Evolutionary conservation across 169 alveolate species (phyloP).

Genomic region (Cryptosporidium viatorum): DNA sequence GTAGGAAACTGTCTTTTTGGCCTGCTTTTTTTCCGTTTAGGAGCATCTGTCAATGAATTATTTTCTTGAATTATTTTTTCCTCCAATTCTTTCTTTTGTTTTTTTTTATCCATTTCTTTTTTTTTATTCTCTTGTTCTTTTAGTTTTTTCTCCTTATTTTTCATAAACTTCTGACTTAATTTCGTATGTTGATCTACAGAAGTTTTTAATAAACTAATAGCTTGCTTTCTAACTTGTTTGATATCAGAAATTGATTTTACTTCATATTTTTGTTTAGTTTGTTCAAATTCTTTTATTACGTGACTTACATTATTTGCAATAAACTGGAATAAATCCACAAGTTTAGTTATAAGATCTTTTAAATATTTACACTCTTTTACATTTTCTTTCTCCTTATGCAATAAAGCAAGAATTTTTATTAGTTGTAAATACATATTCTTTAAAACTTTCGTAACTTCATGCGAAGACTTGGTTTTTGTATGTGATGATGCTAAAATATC

Average conservation of each 20-base stretch:
- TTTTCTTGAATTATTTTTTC: not conserved
- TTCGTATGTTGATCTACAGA: not conserved
- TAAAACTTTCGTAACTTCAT: not conserved
- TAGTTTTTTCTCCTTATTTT: not conserved
- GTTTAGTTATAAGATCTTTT: not conserved
- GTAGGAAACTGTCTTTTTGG: too few species aligned
- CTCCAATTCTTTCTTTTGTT: not conserved
- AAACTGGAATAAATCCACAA: not conserved
- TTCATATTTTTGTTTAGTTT: not conserved
- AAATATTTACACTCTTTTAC: not conserved
- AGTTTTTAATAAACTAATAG: not conserved
- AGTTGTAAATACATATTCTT: not conserved
- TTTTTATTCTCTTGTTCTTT: not conserved
- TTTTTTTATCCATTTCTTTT: not conserved
- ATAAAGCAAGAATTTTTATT: not conserved
- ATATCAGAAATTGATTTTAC: not conserved
- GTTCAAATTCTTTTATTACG: not conserved
- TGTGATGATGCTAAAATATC: constrained; percentile 1
- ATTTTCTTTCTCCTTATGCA: not conserved
- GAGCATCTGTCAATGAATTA: not conserved
- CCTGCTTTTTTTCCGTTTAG: not conserved
- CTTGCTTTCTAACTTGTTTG: not conserved
- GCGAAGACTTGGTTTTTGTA: not conserved
- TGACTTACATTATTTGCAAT: not conserved
- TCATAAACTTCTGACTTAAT: not conserved